Percentiles rank a stretch among this genome's conserved stretches.
Conservation (phyloP, 163 green algal genomes). For the Coccomyxa subellipsoidea region DNA sequence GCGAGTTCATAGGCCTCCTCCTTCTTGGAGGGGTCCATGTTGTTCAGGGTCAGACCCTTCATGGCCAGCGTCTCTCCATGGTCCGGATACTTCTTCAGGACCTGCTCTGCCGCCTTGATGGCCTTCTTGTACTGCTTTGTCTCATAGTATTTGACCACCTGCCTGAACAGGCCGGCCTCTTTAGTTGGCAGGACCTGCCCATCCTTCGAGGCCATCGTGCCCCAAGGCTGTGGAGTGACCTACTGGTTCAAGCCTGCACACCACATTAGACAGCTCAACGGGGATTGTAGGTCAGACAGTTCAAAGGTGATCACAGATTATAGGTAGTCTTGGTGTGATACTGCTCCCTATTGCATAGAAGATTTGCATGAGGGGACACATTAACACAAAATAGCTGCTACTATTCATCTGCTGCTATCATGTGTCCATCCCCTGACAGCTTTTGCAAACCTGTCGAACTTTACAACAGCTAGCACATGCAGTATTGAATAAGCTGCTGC, state of each 20-base stretch:
- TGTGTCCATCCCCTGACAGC: no score
- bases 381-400: no score
- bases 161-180: constrained; percentile 66
- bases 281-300: no score
- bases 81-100: constrained; percentile 91
- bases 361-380: no score
- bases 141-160: constrained; percentile 92
- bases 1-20: constrained; percentile 93
- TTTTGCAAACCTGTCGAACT: no score
- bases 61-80: constrained; percentile 90
- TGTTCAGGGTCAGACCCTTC: constrained; percentile 92
- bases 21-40: constrained; percentile 70
- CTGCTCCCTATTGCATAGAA: no score
- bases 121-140: constrained; percentile 99
- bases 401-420: no score
- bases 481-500: no score
- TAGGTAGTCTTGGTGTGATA: no score
- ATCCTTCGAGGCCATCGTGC: constrained; percentile 3
- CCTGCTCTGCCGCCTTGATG: constrained; percentile 91
- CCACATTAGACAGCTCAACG: background rate
- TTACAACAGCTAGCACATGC: no score
- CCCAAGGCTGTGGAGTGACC: background rate
- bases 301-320: no score
- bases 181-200: constrained; percentile 60
- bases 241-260: background rate